Conservation (phyloP, 139 green algal species). For the Desmodesmus armatus region DNA sequence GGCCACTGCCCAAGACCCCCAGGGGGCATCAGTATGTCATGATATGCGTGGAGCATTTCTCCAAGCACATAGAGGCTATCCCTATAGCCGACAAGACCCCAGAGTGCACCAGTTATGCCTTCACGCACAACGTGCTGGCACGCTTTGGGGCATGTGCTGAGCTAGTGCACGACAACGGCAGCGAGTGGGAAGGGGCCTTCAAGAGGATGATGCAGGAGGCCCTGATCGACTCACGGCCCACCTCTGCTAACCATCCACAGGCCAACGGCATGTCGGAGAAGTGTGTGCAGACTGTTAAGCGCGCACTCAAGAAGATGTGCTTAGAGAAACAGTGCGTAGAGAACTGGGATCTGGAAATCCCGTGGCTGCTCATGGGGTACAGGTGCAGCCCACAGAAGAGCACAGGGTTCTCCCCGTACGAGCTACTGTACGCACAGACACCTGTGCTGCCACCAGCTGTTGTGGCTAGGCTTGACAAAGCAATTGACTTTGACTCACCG, state of each 20-base stretch:
- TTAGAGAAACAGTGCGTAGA: neutral
- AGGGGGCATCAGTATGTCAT: constrained; percentile 33
- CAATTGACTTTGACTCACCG: constrained; percentile 18
- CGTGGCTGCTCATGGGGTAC: constrained; percentile 4
- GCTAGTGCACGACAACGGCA: neutral
- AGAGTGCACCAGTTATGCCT: neutral
- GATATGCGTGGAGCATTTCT: constrained; percentile 34
- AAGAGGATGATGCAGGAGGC: neutral
- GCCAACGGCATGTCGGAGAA: neutral
- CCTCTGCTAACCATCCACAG: no score
- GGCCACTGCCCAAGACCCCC: neutral
- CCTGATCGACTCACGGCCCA: neutral
- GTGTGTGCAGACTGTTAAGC: neutral
- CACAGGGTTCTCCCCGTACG: constrained; percentile 14
- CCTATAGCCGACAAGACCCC: constrained; percentile 6
- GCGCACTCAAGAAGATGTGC: neutral
- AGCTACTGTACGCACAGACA: constrained; percentile 21
- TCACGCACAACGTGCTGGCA: neutral
- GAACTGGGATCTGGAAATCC: constrained; percentile 15
- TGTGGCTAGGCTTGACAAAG: neutral
- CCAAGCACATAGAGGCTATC: constrained; percentile 20
- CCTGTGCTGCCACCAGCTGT: constrained; percentile 35
- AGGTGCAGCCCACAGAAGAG: neutral
- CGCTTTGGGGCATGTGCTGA: neutral
- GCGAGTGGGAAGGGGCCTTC: constrained; percentile 4